Evolutionary conservation across 169 alveolate genomes (phyloP).

Genomic region (Cryptosporidium sp.): DNA sequence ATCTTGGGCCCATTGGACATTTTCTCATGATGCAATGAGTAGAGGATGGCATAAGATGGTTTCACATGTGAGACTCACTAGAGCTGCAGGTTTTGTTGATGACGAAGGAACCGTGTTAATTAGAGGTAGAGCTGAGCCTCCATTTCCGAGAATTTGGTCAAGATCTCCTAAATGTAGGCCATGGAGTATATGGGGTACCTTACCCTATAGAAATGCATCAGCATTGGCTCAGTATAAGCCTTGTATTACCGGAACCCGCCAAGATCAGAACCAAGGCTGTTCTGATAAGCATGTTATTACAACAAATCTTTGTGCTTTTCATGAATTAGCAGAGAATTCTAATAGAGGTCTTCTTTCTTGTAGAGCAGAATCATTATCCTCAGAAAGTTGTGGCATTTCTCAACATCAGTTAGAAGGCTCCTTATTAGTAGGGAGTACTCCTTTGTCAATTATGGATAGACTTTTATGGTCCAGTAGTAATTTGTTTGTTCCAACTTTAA

Average conservation of each 20-base stretch:
- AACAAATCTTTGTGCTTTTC: slow-evolving; percentile 41
- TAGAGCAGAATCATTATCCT: slow-evolving; percentile 26
- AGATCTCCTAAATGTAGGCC: slow-evolving; percentile 86
- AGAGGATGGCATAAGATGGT: slow-evolving; percentile 94
- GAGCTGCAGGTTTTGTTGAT: slow-evolving; percentile 89
- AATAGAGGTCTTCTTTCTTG: background rate
- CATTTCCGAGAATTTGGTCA: slow-evolving; percentile 90
- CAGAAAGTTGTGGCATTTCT: slow-evolving; percentile 63
- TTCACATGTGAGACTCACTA: slow-evolving; percentile 88
- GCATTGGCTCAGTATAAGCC: slow-evolving; percentile 32
- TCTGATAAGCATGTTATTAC: background rate
- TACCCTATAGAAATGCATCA: slow-evolving; percentile 80
- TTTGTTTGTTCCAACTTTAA: slow-evolving; percentile 82
- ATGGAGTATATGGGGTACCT: slow-evolving; percentile 87
- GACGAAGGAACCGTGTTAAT: slow-evolving; percentile 90
- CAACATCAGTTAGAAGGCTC: slow-evolving; percentile 25
- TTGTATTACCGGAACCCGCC: slow-evolving; percentile 22
- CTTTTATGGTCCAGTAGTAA: slow-evolving; percentile 75
- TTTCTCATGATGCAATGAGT: slow-evolving; percentile 89
- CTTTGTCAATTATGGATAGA: slow-evolving; percentile 62
- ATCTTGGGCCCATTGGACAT: slow-evolving; percentile 93
- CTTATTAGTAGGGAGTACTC: slow-evolving; percentile 3
- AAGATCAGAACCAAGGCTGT: background rate
- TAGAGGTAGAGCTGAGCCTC: slow-evolving; percentile 92
- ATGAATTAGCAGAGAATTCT: slow-evolving; percentile 56